These are phyloP conservation scores for Dendrobium huoshanense DNA, from an alignment of 106 monocot species.

Conservation along the genomic window DNA sequence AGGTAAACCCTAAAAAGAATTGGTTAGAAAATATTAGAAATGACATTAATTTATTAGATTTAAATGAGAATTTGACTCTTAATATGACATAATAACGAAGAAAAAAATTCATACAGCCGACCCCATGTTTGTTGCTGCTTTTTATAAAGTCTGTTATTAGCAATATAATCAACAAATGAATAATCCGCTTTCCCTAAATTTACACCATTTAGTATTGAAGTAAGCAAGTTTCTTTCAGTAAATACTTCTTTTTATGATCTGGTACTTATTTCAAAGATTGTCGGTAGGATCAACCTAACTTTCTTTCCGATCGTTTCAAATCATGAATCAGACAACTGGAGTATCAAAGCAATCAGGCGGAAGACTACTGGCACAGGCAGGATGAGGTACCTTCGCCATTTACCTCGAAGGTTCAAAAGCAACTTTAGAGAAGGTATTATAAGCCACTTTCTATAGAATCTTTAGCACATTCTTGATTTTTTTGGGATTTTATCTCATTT, in stretches of 20 bases:
- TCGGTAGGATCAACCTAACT: neutral
- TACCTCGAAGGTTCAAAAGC: slow-evolving; percentile 38
- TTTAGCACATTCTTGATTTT: no score
- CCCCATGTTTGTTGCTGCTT: no score
- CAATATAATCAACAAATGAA: neutral
- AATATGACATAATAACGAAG: no score
- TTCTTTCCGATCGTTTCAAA: neutral
- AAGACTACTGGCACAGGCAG: slow-evolving; percentile 49
- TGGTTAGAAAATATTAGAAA: no score
- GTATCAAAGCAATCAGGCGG: slow-evolving; percentile 37
- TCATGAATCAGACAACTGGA: slow-evolving; percentile 33
- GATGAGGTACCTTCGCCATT: slow-evolving; percentile 43
- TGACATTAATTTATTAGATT: no score
- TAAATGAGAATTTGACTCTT: no score
- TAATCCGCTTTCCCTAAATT: neutral
- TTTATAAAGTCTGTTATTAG: no score
- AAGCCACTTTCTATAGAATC: no score
- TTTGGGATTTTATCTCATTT: no score
- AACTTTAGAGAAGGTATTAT: slow-evolving; percentile 37
- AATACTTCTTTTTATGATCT: neutral
- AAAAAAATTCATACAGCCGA: no score
- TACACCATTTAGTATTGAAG: neutral
- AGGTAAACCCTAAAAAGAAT: no score
- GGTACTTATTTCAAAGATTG: neutral
- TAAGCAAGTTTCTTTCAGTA: neutral